Percentiles rank a stretch among this genome's conserved stretches.
Evolutionary conservation across 305 asterid species (phyloP).

Genomic region (Ruellia speciosa): DNA sequence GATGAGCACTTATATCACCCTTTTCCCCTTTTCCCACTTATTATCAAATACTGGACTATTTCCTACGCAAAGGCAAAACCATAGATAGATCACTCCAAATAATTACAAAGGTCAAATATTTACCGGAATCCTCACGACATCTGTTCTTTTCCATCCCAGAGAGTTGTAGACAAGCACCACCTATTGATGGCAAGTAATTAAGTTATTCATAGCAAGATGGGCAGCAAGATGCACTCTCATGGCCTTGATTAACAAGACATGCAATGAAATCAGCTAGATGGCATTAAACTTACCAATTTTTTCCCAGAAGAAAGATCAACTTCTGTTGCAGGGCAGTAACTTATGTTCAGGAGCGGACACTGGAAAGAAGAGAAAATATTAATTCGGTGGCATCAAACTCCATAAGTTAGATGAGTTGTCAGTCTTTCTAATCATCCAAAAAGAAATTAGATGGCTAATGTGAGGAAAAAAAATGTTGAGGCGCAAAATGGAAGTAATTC

Average conservation of each 20-base stretch:
- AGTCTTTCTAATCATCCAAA: slow-evolving; percentile 2
- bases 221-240: slow-evolving; percentile 15
- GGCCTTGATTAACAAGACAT: not conserved
- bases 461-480: slow-evolving; percentile 2
- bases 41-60: no score
- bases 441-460: no score
- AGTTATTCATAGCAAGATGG: slow-evolving; percentile 9
- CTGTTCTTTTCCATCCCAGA: slow-evolving; percentile 81
- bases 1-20: not conserved
- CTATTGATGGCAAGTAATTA: slow-evolving; percentile 30
- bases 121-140: slow-evolving; percentile 81
- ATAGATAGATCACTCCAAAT: not conserved
- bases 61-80: no score
- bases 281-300: slow-evolving; percentile 48
- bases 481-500: slow-evolving; percentile 10
- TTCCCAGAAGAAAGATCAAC: slow-evolving; percentile 62
- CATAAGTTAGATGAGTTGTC: slow-evolving; percentile 2
- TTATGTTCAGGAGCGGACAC: slow-evolving; percentile 92
- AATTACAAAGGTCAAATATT: slow-evolving; percentile 27
- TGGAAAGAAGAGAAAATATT: slow-evolving; percentile 29
- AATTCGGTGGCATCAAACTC: slow-evolving; percentile 5
- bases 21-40: no score
- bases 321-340: slow-evolving; percentile 86
- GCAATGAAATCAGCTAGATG: slow-evolving; percentile 5
- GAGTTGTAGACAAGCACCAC: slow-evolving; percentile 73